Conservation (phyloP, 495 filamentous ascomycete genomes). For the Neurospora terricola region DNA sequence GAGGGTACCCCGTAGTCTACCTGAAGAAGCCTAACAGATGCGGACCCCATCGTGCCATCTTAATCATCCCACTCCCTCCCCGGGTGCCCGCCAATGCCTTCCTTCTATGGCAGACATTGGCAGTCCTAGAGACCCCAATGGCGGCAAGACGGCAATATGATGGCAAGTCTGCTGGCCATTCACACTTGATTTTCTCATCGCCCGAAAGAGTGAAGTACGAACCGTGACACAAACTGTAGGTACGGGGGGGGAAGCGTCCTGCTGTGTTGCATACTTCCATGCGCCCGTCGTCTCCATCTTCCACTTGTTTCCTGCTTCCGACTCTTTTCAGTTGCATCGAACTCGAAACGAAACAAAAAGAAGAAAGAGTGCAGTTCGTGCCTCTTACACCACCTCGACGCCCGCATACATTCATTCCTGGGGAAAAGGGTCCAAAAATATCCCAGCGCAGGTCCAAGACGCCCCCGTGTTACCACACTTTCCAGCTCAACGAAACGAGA, state of each 20-base stretch:
- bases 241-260: background rate
- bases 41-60: background rate
- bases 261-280: background rate
- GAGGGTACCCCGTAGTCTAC: background rate
- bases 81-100: background rate
- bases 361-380: background rate
- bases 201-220: background rate
- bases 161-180: background rate
- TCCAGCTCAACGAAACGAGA: background rate
- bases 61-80: background rate
- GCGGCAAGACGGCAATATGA: background rate
- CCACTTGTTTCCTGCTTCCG: background rate
- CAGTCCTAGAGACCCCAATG: background rate
- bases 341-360: background rate
- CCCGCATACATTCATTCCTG: background rate
- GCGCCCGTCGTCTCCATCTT: background rate
- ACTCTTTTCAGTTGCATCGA: background rate
- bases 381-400: background rate
- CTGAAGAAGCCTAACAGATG: background rate
- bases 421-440: background rate
- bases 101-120: background rate
- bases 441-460: background rate
- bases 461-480: background rate
- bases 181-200: background rate
- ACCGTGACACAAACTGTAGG: background rate